A percentile compares a stretch with the other conserved stretches of the same genome.
These are phyloP conservation scores for Aphanomyces invadans DNA, from an alignment of 352 stramenopile genomes.

Conservation along the genomic window DNA sequence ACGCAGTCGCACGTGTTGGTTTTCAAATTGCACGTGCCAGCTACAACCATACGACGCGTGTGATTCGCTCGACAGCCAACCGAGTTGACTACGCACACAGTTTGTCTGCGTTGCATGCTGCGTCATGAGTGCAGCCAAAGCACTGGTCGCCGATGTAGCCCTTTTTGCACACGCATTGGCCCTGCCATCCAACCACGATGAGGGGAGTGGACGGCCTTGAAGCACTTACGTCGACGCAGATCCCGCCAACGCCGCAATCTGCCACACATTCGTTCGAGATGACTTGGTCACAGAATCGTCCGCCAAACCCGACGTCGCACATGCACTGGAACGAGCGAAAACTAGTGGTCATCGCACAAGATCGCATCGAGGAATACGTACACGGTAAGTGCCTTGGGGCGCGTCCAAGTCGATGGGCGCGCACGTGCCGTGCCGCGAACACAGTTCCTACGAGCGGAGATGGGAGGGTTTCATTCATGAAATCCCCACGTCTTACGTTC, in stretches of 20 bases:
- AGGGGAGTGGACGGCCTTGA: neutral
- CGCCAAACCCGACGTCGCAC: conserved; percentile 17
- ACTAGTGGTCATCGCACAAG: neutral
- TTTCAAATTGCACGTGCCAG: conserved; percentile 15
- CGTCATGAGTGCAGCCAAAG: neutral
- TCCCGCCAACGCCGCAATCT: conserved; percentile 9
- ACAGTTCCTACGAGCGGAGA: neutral
- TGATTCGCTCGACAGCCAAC: too few species aligned
- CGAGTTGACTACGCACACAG: too few species aligned
- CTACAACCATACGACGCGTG: neutral
- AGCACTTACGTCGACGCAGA: conserved; percentile 1
- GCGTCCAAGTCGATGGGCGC: conserved; percentile 1
- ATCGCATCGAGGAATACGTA: neutral
- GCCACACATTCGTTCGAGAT: conserved; percentile 16
- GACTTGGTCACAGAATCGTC: conserved; percentile 17
- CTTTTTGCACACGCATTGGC: conserved; percentile 12
- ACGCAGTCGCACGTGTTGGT: conserved; percentile 19
- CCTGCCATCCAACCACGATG: neutral
- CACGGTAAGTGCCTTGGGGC: neutral
- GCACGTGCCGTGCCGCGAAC: neutral
- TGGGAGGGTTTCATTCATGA: neutral
- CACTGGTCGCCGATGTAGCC: conserved; percentile 14
- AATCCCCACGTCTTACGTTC: neutral
- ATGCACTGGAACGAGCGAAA: neutral
- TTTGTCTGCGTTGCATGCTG: conserved; percentile 7